These are phyloP conservation scores for Polychaeton citri DNA, from an alignment of 2,329 filamentous ascomycete species.

Conservation along the genomic window DNA sequence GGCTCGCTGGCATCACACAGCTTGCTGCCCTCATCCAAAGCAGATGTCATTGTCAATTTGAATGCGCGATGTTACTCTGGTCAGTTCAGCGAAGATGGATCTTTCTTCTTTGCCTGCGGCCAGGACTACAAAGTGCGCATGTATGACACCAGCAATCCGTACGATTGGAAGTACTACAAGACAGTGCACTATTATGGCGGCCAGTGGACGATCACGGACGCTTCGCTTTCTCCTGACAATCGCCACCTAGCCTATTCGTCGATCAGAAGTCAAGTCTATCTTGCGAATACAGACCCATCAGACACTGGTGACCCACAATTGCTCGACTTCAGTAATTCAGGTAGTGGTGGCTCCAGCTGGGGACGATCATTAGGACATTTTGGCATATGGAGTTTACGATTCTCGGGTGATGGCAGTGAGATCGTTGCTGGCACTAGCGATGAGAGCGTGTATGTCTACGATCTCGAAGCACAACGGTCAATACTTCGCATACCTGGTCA, in stretches of 20 bases:
- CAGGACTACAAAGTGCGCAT: slow-evolving; percentile 91
- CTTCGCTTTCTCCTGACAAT: slow-evolving; percentile 81
- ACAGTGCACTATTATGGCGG: slow-evolving; percentile 83
- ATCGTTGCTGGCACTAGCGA: slow-evolving; percentile 79
- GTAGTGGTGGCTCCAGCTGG: slow-evolving; percentile 19
- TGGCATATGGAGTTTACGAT: slow-evolving; percentile 71
- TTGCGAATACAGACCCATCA: slow-evolving; percentile 75
- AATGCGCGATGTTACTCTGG: slow-evolving; percentile 81
- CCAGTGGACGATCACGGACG: slow-evolving; percentile 93
- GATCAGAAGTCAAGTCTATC: slow-evolving; percentile 68
- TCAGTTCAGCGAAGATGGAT: slow-evolving; percentile 92
- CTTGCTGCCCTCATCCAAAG: slow-evolving; percentile 62
- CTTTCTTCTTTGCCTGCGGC: slow-evolving; percentile 87
- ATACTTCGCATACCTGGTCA: slow-evolving; percentile 69
- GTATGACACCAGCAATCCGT: slow-evolving; percentile 95
- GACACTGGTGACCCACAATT: slow-evolving; percentile 67
- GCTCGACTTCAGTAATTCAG: slow-evolving; percentile 54
- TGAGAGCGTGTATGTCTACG: slow-evolving; percentile 73
- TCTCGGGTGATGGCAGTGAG: slow-evolving; percentile 81
- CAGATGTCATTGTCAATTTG: slow-evolving; percentile 82
- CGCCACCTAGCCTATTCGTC: slow-evolving; percentile 84
- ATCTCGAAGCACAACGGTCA: slow-evolving; percentile 67
- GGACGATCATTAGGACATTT: slow-evolving; percentile 17
- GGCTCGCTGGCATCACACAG: slow-evolving; percentile 53
- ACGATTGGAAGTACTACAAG: slow-evolving; percentile 94